Conservation (phyloP, 768 basidiomycete genomes). For the Suillus paluster region DNA sequence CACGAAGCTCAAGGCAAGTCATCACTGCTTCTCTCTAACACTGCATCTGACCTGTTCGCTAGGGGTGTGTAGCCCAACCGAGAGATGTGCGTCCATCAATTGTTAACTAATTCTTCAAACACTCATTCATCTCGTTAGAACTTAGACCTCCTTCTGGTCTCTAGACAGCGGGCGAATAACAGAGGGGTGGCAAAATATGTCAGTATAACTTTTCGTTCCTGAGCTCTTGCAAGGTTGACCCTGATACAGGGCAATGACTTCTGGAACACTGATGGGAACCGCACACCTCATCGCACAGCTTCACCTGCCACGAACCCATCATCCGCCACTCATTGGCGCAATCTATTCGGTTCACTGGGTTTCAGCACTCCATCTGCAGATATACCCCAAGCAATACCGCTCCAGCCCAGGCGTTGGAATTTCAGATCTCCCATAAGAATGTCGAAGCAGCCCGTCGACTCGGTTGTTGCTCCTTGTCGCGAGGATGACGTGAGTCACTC, state of each 20-base stretch:
- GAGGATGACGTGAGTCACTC: too few species aligned
- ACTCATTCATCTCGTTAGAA: neutral
- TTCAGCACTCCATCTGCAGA: neutral
- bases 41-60: neutral
- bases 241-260: neutral
- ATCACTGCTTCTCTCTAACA: neutral
- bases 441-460: too few species aligned
- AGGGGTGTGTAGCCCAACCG: neutral
- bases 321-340: neutral
- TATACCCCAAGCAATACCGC: too few species aligned
- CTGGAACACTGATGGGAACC: neutral
- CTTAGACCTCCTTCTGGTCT: neutral
- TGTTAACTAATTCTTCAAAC: neutral
- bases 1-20: neutral
- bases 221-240: neutral
- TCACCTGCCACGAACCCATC: neutral
- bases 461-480: too few species aligned
- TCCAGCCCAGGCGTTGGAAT: too few species aligned
- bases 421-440: too few species aligned
- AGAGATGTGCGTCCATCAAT: neutral
- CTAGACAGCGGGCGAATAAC: neutral
- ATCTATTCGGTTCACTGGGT: neutral
- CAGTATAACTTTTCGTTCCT: neutral
- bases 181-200: neutral
- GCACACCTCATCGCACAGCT: neutral